Evolutionary conservation across 805 yeast genomes (phyloP).

Genomic region (Yarrowia deformans): DNA sequence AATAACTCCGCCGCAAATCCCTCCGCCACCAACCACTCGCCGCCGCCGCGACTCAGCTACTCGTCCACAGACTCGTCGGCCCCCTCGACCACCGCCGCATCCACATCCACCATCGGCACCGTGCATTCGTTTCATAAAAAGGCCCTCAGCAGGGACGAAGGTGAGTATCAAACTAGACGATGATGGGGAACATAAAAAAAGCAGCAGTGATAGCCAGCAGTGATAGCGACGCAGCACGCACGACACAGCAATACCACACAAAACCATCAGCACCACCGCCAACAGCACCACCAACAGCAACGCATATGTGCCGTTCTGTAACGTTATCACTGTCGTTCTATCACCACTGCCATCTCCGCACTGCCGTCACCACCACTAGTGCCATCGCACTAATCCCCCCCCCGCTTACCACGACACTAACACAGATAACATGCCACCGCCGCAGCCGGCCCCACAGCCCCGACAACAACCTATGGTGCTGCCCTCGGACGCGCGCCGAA

Average conservation of each 20-base stretch:
- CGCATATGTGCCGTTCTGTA: too few species aligned
- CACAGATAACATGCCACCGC: not conserved
- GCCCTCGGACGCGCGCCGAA: slow-evolving; percentile 37
- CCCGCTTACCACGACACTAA: too few species aligned
- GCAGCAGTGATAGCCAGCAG: too few species aligned
- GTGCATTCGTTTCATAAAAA: slow-evolving; percentile 27
- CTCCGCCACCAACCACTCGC: slow-evolving; percentile 13
- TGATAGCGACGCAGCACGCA: too few species aligned
- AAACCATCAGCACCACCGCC: too few species aligned
- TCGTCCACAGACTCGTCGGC: slow-evolving; percentile 37
- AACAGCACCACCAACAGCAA: too few species aligned
- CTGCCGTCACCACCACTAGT: too few species aligned
- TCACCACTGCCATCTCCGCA: too few species aligned
- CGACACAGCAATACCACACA: too few species aligned
- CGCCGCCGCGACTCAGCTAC: slow-evolving; percentile 28
- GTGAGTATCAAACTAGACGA: slow-evolving; percentile 14
- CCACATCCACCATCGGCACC: slow-evolving; percentile 24
- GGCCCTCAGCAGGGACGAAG: slow-evolving; percentile 21
- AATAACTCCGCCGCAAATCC: not conserved
- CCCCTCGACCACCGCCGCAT: slow-evolving; percentile 28
- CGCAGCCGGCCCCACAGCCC: not conserved
- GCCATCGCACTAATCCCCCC: too few species aligned
- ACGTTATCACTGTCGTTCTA: too few species aligned
- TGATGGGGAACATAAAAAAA: too few species aligned
- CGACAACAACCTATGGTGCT: slow-evolving; percentile 33